These are phyloP conservation scores for Whalleya microplaca DNA, from an alignment of 2,329 filamentous ascomycete genomes.

Conservation along the genomic window DNA sequence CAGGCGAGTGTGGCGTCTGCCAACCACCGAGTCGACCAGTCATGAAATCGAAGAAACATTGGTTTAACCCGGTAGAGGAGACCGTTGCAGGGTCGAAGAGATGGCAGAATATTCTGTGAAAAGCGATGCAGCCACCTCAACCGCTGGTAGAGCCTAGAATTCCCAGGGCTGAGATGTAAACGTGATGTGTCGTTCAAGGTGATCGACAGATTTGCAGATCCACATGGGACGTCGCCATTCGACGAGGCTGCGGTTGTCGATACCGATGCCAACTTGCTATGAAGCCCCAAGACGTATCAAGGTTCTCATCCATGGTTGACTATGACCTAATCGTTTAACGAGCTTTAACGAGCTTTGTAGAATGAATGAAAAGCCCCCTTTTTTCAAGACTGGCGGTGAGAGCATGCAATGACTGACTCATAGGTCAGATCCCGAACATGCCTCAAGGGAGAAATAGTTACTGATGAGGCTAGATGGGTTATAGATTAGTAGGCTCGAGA, in stretches of 20 bases:
- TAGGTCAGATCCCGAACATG: slow-evolving; percentile 19
- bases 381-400: slow-evolving; percentile 27
- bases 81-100: slow-evolving; percentile 13
- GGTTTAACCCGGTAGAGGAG: slow-evolving; percentile 16
- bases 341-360: not conserved
- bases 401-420: slow-evolving; percentile 15
- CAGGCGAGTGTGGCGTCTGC: slow-evolving; percentile 27
- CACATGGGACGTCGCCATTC: slow-evolving; percentile 28
- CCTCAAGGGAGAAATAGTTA: slow-evolving; percentile 15
- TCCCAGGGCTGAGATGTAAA: slow-evolving; percentile 28
- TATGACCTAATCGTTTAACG: not conserved
- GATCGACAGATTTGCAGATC: slow-evolving; percentile 32
- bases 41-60: slow-evolving; percentile 15
- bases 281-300: not conserved
- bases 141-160: slow-evolving; percentile 24
- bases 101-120: slow-evolving; percentile 16
- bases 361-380: slow-evolving; percentile 1
- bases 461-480: slow-evolving; percentile 21
- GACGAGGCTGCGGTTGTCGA: slow-evolving; percentile 28
- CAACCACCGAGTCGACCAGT: slow-evolving; percentile 15
- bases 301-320: not conserved
- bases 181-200: slow-evolving; percentile 20
- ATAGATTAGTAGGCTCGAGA: slow-evolving; percentile 3
- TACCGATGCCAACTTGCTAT: slow-evolving; percentile 8
- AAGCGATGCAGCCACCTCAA: slow-evolving; percentile 14